Percentiles rank a stretch among this genome's conserved stretches.
These are phyloP conservation scores for Sphenostylis stenocarpa DNA, from an alignment of 306 rosid species.

Conservation along the genomic window DNA sequence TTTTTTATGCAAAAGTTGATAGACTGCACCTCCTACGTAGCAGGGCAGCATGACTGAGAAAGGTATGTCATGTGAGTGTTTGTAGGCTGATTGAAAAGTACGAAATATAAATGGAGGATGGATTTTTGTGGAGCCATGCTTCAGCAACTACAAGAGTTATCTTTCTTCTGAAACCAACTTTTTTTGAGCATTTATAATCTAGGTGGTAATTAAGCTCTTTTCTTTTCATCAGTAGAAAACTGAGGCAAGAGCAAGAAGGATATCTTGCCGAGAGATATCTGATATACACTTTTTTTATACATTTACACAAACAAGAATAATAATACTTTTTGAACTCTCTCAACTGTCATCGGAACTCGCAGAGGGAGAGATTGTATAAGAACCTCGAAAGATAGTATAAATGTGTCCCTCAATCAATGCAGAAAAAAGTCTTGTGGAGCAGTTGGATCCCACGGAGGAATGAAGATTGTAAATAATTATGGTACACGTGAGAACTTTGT, in stretches of 20 bases:
- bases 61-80: conserved; percentile 52
- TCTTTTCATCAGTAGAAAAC: conserved; percentile 41
- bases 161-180: conserved; percentile 1
- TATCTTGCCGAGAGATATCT: conserved; percentile 35
- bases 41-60: conserved; percentile 46
- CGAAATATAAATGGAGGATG: conserved; percentile 58
- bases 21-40: conserved; percentile 59
- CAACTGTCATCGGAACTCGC: no score
- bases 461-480: conserved; percentile 39
- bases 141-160: conserved; percentile 47
- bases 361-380: conserved; percentile 24
- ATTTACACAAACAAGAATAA: no score
- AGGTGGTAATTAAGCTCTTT: neutral
- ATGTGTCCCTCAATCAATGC: conserved; percentile 51
- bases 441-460: conserved; percentile 71
- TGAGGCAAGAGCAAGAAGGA: conserved; percentile 45
- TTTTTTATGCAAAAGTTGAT: conserved; percentile 53
- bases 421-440: conserved; percentile 73
- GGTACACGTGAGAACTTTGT: conserved; percentile 21
- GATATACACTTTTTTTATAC: no score
- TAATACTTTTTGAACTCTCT: no score
- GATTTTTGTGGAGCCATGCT: conserved; percentile 66
- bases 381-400: conserved; percentile 53
- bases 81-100: conserved; percentile 59
- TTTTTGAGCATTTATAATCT: conserved; percentile 6